Percentiles rank a stretch among this genome's conserved stretches.
phyloP scores from a whole-genome alignment of 257 asterid species.

The Salvia miltiorrhiza region DNA sequence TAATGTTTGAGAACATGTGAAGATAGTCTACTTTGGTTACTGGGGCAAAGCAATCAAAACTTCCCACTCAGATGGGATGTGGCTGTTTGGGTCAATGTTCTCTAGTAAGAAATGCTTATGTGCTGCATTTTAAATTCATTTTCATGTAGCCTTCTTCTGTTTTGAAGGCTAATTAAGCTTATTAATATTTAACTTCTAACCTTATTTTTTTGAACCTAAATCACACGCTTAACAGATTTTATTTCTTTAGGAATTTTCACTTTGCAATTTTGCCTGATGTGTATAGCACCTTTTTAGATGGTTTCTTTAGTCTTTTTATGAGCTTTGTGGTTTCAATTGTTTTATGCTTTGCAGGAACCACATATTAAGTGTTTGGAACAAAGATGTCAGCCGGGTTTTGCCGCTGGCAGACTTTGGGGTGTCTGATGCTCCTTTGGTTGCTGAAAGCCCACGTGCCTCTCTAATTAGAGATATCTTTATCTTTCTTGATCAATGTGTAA shows the following conservation, averaged over 20 bases:
- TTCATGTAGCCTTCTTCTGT: not conserved
- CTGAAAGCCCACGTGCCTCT: slow-evolving; percentile 59
- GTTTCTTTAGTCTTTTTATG: slow-evolving; percentile 1
- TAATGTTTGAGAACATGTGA: slow-evolving; percentile 9
- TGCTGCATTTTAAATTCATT: slow-evolving; percentile 7
- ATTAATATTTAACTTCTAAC: not conserved
- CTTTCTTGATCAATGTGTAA: slow-evolving; percentile 92
- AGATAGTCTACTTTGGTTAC: not conserved
- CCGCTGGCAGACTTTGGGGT: slow-evolving; percentile 76
- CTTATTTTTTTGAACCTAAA: not conserved
- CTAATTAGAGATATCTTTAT: slow-evolving; percentile 66
- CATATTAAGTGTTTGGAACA: slow-evolving; percentile 88
- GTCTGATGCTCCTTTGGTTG: slow-evolving; percentile 47
- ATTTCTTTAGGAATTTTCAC: not conserved
- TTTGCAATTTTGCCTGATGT: not conserved
- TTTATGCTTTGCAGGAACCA: slow-evolving; percentile 62
- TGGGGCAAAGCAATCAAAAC: not conserved
- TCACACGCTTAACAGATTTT: not conserved
- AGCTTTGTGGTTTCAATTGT: slow-evolving; percentile 25
- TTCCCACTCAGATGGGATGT: slow-evolving; percentile 9
- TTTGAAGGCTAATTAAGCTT: slow-evolving; percentile 4
- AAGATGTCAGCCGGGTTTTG: slow-evolving; percentile 84
- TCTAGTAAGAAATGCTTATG: not conserved
- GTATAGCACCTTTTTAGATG: not conserved
- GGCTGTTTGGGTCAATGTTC: slow-evolving; percentile 5